Base-by-base conservation (phyloP, 139 green algal species). In the Chlamydomonas schloesseri region DNA sequence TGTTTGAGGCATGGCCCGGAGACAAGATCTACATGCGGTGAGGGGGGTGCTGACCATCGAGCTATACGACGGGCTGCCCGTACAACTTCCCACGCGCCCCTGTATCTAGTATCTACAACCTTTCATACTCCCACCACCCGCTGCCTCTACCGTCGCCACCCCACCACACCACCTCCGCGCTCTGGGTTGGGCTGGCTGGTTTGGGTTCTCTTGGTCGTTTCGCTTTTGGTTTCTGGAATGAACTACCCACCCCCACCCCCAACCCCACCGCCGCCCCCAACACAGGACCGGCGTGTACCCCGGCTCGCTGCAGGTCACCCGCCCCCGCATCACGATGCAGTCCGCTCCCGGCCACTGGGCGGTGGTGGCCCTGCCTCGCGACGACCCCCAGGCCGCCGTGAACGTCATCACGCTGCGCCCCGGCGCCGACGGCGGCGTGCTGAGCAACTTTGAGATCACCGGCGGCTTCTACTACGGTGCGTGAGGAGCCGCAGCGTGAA, bases 271-370 rank as follows among this genome's bases (percentile, higher is more conserved):
- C 5, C 42, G 42, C 42, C n/a, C n/a, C n/a, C n/a, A n/a, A 50
- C 42, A 50, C 28, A 75, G 21, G 31, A 88, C 11, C 60, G 83
- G 83, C 24, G 64, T 75, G n/a, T 82, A 88, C 64, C 71, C 72
- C 31, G 83, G 83, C 82, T 64, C 10, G 82, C 28, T 13, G 17
- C 67, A 14, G 62, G 11, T 69, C 17, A 31, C 62, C 6, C 72
- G 73, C 17, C n/a, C 37, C 5, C 46, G 47, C 83, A 82, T 88
- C 83, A 88, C 83, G 6, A 28, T 88, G 18, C 83, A 64, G 15
- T 74, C 55, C n/a, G 83, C 83, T 20, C 72, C 83, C 46, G 83
- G 83, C 36, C 83, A 88, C 72, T 88, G 83, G 83, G 83, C 83
- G 1, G 47, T 73, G 23, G 37, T 87, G 14, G 36, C 82, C 17